A percentile compares a stretch with the other conserved stretches of the same genome.
Evolutionary conservation across 805 yeast genomes (phyloP).

Genomic region (Wickerhamiella brachini): DNA sequence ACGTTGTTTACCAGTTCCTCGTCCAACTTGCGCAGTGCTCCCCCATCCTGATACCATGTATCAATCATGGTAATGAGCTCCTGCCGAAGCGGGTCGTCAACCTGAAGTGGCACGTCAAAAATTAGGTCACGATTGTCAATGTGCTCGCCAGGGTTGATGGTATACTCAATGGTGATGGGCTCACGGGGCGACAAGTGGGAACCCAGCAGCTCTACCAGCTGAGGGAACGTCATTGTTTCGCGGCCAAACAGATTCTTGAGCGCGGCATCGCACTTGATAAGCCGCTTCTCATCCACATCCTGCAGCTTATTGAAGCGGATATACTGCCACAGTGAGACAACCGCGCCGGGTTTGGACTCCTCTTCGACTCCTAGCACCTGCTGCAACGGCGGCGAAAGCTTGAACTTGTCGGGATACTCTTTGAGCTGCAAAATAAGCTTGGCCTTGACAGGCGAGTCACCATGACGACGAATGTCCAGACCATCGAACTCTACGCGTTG

Average conservation of each 20-base stretch:
- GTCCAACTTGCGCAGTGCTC: constrained; percentile 31
- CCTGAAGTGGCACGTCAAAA: constrained; percentile 57
- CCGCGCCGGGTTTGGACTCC: constrained; percentile 75
- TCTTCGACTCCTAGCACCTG: constrained; percentile 62
- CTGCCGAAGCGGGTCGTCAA: constrained; percentile 27
- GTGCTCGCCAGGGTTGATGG: constrained; percentile 61
- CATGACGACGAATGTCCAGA: constrained; percentile 70
- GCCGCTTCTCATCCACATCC: constrained; percentile 40
- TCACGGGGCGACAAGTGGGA: constrained; percentile 62
- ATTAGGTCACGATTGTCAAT: constrained; percentile 64
- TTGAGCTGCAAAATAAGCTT: constrained; percentile 71
- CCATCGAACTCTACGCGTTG: constrained; percentile 62
- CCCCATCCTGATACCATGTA: constrained; percentile 29
- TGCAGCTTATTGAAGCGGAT: constrained; percentile 50
- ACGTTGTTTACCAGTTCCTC: constrained; percentile 33
- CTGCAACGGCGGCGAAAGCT: constrained; percentile 51
- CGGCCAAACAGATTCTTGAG: constrained; percentile 33
- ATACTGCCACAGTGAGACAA: constrained; percentile 70
- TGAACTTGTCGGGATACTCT: constrained; percentile 53
- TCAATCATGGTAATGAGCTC: constrained; percentile 27
- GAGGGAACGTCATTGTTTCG: constrained; percentile 48
- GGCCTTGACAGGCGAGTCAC: constrained; percentile 49
- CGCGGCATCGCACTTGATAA: constrained; percentile 37
- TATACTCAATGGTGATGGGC: constrained; percentile 67
- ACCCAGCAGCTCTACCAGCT: constrained; percentile 52